Base-by-base conservation (phyloP, 192 early-diverging fungal species). In the Coemansia sp. region DNA sequence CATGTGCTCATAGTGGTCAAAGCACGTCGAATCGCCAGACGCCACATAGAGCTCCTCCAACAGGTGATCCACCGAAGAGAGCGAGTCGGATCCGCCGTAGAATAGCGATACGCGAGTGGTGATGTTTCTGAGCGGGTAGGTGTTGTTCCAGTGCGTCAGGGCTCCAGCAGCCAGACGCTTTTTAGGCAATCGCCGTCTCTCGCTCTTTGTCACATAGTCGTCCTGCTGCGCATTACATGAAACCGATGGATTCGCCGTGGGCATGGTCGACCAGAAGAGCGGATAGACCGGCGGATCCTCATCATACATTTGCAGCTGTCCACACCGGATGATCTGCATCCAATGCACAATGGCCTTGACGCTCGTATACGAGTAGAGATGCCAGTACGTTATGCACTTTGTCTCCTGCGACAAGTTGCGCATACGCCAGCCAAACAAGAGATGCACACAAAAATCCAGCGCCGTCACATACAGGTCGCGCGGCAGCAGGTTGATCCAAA, bases 291-390 rank as follows among this genome's bases (percentile, higher is more conserved):
- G 64, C 38, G 90, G 86, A 6, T 83, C 76, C 19, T 97, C 94
- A 53, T 97, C 92, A 53, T 91, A 97, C 91, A 93, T 94, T 53
- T 95, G 92, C 34, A 97, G 87, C 20, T 78, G 77, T 9, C 84
- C 84, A 17, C 85, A 84, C 17, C 90, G 72, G 35, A 96, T 94
- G 50, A 96, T 96, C 75, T 96, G 93, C 76, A 96, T 94, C 91
- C 91, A 93, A 59, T 93, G 93, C 69, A 97, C 94, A 43, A 94
- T 83, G 36, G 81, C 82, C 60, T 94, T 92, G 27, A 94, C 91
- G 54, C 91, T 93, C 0, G 92, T 87, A 28, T 85, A 86, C 35
- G 87, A 91, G 67, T 94, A 94, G 11, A 95, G 48, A 58, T 95
- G 90, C 56, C 86, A 83, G 53, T 94, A 95, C 10, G 82, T 80